Evolutionary conservation across 2,329 filamentous ascomycete species (phyloP).

Genomic region (Xylaria sp.): DNA sequence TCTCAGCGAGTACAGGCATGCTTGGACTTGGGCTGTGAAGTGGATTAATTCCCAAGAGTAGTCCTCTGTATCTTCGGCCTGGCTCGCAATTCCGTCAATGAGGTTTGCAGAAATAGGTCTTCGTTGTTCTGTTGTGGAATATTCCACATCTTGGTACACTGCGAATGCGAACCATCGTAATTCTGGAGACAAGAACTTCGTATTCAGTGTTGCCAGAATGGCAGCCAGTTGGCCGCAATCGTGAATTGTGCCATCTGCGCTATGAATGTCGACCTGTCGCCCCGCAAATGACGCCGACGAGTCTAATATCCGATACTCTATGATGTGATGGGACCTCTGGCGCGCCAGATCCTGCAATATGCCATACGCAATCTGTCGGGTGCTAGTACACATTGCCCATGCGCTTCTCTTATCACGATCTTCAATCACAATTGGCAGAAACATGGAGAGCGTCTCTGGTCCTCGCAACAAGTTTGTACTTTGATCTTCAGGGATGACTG

Average conservation of each 20-base stretch:
- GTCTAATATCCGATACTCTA: conserved; percentile 44
- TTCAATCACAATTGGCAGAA: conserved; percentile 46
- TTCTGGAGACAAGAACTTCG: conserved; percentile 10
- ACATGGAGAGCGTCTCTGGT: conserved; percentile 38
- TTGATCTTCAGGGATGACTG: conserved; percentile 25
- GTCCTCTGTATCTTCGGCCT: conserved; percentile 36
- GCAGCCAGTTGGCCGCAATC: conserved; percentile 30
- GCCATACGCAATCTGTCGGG: conserved; percentile 43
- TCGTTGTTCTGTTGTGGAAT: conserved; percentile 37
- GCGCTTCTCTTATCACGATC: conserved; percentile 41
- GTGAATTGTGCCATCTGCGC: conserved; percentile 18
- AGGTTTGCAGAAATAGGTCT: conserved; percentile 36
- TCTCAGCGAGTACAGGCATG: conserved; percentile 63
- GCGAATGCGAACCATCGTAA: conserved; percentile 42
- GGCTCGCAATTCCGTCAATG: conserved; percentile 31
- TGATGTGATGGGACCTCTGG: conserved; percentile 26
- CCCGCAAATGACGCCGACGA: conserved; percentile 35
- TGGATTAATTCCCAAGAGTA: conserved; percentile 63
- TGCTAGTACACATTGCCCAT: conserved; percentile 42
- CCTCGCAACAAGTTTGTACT: conserved; percentile 21
- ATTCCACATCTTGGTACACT: conserved; percentile 41
- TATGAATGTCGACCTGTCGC: conserved; percentile 35
- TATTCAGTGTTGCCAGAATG: conserved; percentile 29
- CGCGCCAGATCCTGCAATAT: conserved; percentile 32
- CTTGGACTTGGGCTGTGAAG: conserved; percentile 62